phyloP scores from a whole-genome alignment of 139 green algal genomes.

The Edaphochlamys debaryana region DNA sequence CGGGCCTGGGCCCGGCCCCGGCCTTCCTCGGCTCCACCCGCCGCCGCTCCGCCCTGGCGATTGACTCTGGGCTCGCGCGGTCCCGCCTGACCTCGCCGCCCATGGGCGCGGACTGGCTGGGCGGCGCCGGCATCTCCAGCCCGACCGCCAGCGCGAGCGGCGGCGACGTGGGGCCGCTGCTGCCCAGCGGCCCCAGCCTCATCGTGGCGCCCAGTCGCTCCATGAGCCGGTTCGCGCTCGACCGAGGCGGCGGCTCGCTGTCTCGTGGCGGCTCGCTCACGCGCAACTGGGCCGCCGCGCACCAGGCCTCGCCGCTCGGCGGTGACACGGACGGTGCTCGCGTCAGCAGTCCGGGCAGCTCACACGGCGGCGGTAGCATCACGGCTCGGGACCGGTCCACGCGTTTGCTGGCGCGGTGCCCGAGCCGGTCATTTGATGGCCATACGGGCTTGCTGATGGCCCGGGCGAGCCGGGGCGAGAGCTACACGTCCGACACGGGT shows the following conservation, averaged over 20 bases:
- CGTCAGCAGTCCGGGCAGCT: too few species aligned
- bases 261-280: too few species aligned
- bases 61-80: neutral
- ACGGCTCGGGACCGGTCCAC: too few species aligned
- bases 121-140: neutral
- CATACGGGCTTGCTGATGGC: neutral
- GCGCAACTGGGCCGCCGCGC: neutral
- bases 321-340: neutral
- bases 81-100: neutral
- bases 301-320: neutral
- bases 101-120: neutral
- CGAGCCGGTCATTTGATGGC: neutral
- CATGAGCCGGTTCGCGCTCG: constrained; percentile 30
- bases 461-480: neutral
- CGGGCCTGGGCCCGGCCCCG: neutral
- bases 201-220: neutral
- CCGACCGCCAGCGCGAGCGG: neutral
- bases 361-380: too few species aligned
- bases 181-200: constrained; percentile 1
- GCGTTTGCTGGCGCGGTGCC: neutral
- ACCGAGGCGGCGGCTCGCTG: too few species aligned
- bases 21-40: neutral
- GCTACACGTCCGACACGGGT: neutral
- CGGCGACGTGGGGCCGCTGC: neutral
- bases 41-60: neutral